Evolutionary conservation across 164 flowering plant species (phyloP).

Genomic region (Dillenia turbinata): DNA sequence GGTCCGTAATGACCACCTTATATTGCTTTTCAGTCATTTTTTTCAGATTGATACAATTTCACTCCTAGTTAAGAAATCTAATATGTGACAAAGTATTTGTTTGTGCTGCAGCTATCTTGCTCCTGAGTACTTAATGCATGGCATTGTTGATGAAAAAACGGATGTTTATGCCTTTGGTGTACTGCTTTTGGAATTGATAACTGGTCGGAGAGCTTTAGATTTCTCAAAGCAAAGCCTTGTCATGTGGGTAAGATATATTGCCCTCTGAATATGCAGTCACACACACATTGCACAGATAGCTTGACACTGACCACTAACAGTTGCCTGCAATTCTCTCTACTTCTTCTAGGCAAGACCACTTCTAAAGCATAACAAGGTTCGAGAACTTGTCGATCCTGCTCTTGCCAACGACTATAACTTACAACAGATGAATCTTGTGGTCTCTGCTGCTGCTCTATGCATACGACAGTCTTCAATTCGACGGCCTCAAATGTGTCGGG

Average conservation of each 20-base stretch:
- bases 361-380: slow-evolving; percentile 37
- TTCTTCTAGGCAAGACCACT: slow-evolving; percentile 54
- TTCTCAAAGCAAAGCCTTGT: slow-evolving; percentile 66
- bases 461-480: slow-evolving; percentile 42
- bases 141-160: slow-evolving; percentile 72
- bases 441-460: slow-evolving; percentile 52
- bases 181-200: slow-evolving; percentile 58
- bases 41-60: no score
- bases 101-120: slow-evolving; percentile 51
- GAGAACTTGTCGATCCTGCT: slow-evolving; percentile 49
- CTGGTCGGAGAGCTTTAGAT: slow-evolving; percentile 67
- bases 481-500: slow-evolving; percentile 62
- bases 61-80: no score
- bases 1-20: slow-evolving; percentile 31
- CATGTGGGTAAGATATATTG: slow-evolving; percentile 47
- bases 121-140: slow-evolving; percentile 83
- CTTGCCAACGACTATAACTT: slow-evolving; percentile 32
- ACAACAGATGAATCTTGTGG: slow-evolving; percentile 42
- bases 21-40: background rate
- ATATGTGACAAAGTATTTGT: no score
- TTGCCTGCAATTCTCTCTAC: background rate
- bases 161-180: slow-evolving; percentile 82
- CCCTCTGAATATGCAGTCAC: background rate
- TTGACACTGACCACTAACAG: background rate
- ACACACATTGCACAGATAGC: background rate